A percentile compares a stretch with the other conserved stretches of the same genome.
Conservation (phyloP, 2,329 filamentous ascomycete genomes). For the Neopestalotiopsis rosae region DNA sequence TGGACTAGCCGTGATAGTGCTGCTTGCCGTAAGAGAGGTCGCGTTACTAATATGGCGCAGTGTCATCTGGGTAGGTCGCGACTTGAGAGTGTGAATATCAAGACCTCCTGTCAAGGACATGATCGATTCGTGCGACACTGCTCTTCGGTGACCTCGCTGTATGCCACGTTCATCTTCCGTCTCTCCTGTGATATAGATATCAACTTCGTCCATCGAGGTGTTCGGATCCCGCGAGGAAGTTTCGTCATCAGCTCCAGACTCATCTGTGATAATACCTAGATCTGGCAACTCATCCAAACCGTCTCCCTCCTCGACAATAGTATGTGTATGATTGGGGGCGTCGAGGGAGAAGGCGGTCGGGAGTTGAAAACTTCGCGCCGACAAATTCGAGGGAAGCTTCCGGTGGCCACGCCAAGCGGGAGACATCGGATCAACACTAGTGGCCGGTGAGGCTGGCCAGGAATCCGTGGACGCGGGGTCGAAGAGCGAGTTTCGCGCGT, state of each 20-base stretch:
- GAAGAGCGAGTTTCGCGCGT: conserved; percentile 77
- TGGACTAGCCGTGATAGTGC: conserved; percentile 63
- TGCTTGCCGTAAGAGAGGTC: conserved; percentile 60
- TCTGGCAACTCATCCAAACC: conserved; percentile 38
- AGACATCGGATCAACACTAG: conserved; percentile 72
- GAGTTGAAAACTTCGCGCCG: conserved; percentile 53
- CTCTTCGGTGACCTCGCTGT: conserved; percentile 62
- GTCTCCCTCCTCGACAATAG: conserved; percentile 37
- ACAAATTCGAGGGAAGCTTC: conserved; percentile 63
- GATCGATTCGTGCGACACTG: conserved; percentile 84
- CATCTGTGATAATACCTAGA: conserved; percentile 38
- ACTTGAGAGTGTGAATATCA: conserved; percentile 84
- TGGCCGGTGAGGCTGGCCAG: conserved; percentile 81
- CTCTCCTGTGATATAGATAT: conserved; percentile 26
- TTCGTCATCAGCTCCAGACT: conserved; percentile 39
- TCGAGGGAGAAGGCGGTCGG: conserved; percentile 32
- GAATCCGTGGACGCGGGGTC: conserved; percentile 73
- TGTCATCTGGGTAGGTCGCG: conserved; percentile 77
- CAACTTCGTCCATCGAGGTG: conserved; percentile 33
- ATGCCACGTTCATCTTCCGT: conserved; percentile 42
- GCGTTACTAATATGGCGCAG: conserved; percentile 57
- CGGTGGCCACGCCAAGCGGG: conserved; percentile 59
- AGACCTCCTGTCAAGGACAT: conserved; percentile 86
- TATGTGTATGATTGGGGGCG: conserved; percentile 29
- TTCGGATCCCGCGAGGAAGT: conserved; percentile 25